These are phyloP conservation scores for Rhynchosporium secalis DNA, from an alignment of 2,329 filamentous ascomycete genomes.

Conservation along the genomic window DNA sequence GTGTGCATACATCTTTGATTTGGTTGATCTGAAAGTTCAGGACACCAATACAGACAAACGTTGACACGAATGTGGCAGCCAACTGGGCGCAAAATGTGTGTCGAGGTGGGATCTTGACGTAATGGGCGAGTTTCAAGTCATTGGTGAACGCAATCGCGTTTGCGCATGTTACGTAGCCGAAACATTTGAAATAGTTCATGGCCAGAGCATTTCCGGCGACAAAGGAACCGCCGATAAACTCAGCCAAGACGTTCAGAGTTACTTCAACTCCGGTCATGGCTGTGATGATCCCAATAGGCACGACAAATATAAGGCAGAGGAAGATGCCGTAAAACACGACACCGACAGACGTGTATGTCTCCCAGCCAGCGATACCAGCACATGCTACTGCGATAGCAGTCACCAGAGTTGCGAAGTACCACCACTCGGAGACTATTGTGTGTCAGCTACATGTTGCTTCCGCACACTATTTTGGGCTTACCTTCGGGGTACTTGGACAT, in stretches of 20 bases:
- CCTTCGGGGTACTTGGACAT: conserved; percentile 49
- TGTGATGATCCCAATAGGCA: conserved; percentile 42
- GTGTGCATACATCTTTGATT: conserved; percentile 45
- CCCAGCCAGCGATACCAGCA: conserved; percentile 49
- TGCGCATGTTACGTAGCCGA: conserved; percentile 54
- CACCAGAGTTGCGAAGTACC: conserved; percentile 49
- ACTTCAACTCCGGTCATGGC: conserved; percentile 51
- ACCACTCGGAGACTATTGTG: conserved; percentile 50
- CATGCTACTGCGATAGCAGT: conserved; percentile 49
- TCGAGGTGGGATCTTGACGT: conserved; percentile 51
- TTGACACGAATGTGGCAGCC: conserved; percentile 49
- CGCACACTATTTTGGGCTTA: background rate
- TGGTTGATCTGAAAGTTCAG: conserved; percentile 43
- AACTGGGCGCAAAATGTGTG: conserved; percentile 51
- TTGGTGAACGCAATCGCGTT: conserved; percentile 49
- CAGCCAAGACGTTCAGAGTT: conserved; percentile 67
- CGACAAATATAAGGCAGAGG: conserved; percentile 38
- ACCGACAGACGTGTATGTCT: conserved; percentile 51
- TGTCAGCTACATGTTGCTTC: background rate
- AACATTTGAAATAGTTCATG: conserved; percentile 78
- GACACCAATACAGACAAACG: conserved; percentile 45
- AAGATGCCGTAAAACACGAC: conserved; percentile 36
- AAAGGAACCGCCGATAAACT: conserved; percentile 73
- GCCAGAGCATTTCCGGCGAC: conserved; percentile 64
- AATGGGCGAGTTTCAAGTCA: conserved; percentile 54